Evolutionary conservation across 345 rosid genomes (phyloP), one percentile per base, ranked within the genome.

Genomic region (Nephelium lappaceum): DNA sequence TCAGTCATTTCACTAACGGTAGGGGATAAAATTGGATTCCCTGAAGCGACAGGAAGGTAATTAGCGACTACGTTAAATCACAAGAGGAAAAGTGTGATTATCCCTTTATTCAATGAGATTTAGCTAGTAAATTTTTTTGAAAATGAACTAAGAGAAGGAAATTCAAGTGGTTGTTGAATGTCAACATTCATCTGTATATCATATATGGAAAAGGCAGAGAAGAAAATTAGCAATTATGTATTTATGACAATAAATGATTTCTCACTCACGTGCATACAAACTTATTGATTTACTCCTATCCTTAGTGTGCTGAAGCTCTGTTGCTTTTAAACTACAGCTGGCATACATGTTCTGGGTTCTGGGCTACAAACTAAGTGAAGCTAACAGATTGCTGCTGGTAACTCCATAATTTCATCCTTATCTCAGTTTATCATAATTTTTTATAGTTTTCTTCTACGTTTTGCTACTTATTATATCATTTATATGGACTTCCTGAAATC

Each of bases 281-380:
- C 67, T 41, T 61, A 9, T 71, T 45, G 27, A 39, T 70, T 71
- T 39, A 72, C 60, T 69, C 27, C 62, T 74, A 67, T 76, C 41
- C 14, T 53, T 61, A 68, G 3, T 76, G 25, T 68, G 57, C 69
- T 78, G 39, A 75, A 58, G 0, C 14, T 64, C 38, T 21, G 39
- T 79, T 70, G 77, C 5, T 74, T 41, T 67, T 80, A 64, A 65
- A 82, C 78, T 76, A 68, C 98, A 96, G 97, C 68, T 93, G 89
- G 91, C 99, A 51, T 92, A 90, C 89, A 91, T 96, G 98, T 93
- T 91, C 84, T 96, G 99, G 99, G 88, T 93, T 84, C 95, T 82
- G 82, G 97, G 93, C 77, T 93, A 93, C 87, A 91, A 88, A 88
- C 97, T 96, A 27, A 87, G 74, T 71, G 92, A 94, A 23, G 98